phyloP scores from a whole-genome alignment of 768 basidiomycete species.

The Grammothele lineata region DNA sequence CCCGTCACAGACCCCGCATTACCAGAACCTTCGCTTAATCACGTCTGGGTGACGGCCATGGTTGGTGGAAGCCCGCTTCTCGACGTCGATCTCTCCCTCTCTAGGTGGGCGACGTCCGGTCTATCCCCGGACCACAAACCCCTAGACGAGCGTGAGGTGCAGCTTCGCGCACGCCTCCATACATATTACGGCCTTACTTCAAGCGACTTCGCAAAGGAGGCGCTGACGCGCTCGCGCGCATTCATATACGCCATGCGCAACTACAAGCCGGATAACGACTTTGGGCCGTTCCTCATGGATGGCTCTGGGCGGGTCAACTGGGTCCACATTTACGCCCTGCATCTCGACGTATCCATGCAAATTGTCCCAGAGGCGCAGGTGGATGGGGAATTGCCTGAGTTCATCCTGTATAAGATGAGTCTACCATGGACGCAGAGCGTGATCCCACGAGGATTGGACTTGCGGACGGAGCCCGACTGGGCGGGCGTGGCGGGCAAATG shows the following conservation, averaged over 20 bases:
- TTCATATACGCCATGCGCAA: slow-evolving; percentile 62
- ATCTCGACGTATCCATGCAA: slow-evolving; percentile 53
- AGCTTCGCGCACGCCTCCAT: slow-evolving; percentile 50
- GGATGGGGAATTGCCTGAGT: slow-evolving; percentile 13
- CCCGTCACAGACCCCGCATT: slow-evolving; percentile 28
- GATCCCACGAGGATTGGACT: slow-evolving; percentile 35
- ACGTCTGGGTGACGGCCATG: slow-evolving; percentile 45
- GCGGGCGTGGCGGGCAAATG: slow-evolving; percentile 56
- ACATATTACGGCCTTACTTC: slow-evolving; percentile 52
- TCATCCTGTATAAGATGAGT: slow-evolving; percentile 42
- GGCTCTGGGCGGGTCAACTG: slow-evolving; percentile 50
- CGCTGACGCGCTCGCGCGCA: slow-evolving; percentile 41
- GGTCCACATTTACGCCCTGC: slow-evolving; percentile 52
- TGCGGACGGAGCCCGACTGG: slow-evolving; percentile 46
- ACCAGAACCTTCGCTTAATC: slow-evolving; percentile 39
- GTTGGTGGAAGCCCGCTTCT: slow-evolving; percentile 43
- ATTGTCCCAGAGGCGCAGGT: slow-evolving; percentile 33
- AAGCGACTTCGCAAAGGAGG: slow-evolving; percentile 31
- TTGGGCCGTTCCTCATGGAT: slow-evolving; percentile 51
- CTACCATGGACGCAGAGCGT: slow-evolving; percentile 51
- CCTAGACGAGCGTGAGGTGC: no score
- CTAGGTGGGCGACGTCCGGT: slow-evolving; percentile 12
- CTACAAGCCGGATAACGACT: slow-evolving; percentile 45
- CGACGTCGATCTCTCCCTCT: slow-evolving; percentile 29
- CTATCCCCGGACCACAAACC: slow-evolving; percentile 25